Evolutionary conservation across 202 grass and related monocot species (phyloP).

Genomic region (Tripidium arundinaceum): DNA sequence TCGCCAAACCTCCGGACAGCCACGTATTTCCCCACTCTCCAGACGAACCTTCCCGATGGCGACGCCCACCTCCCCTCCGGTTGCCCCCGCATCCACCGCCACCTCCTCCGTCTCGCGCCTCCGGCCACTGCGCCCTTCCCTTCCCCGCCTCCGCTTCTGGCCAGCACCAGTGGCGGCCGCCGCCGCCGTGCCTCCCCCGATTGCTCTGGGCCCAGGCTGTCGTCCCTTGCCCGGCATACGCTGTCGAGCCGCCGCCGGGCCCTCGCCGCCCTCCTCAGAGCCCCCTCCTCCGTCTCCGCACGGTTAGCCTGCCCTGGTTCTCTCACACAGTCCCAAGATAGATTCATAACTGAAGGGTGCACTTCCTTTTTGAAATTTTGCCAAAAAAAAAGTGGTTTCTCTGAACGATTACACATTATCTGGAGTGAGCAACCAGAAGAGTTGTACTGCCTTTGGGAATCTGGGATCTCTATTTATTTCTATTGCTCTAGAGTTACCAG

Average conservation of each 20-base stretch:
- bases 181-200: background rate
- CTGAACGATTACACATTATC: background rate
- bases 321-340: background rate
- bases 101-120: background rate
- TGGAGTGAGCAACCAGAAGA: background rate
- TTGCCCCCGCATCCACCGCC: background rate
- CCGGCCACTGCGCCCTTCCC: background rate
- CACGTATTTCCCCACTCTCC: background rate
- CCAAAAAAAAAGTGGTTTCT: background rate
- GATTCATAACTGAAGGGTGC: background rate
- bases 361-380: background rate
- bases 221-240: slow-evolving; percentile 19
- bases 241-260: slow-evolving; percentile 30
- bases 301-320: slow-evolving; percentile 5
- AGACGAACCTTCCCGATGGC: slow-evolving; percentile 16
- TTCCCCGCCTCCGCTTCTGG: slow-evolving; percentile 7
- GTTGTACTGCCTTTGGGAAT: background rate
- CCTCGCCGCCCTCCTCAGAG: slow-evolving; percentile 41
- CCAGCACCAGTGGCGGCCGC: background rate
- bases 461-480: background rate
- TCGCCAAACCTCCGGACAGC: background rate
- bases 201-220: background rate
- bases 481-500: background rate
- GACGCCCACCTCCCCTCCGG: slow-evolving; percentile 16
- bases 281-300: slow-evolving; percentile 34